These are phyloP conservation scores for Incumbomyces delicatus DNA, from an alignment of 2,329 filamentous ascomycete genomes.

Conservation along the genomic window DNA sequence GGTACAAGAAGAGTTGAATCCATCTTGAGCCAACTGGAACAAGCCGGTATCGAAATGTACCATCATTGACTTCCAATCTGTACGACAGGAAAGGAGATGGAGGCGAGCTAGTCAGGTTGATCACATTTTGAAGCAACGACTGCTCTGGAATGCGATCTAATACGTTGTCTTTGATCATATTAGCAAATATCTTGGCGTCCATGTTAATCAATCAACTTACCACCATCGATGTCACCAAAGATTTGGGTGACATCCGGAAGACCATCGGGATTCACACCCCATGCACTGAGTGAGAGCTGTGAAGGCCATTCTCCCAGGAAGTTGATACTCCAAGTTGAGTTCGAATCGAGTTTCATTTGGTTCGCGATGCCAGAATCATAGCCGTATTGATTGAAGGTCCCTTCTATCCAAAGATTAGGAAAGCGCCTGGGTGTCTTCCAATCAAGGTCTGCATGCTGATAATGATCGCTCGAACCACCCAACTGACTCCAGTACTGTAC, in stretches of 20 bases:
- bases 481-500: conserved; percentile 46
- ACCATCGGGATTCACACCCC: conserved; percentile 15
- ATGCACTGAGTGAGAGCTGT: conserved; percentile 9
- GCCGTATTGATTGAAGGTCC: conserved; percentile 46
- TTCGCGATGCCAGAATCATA: conserved; percentile 44
- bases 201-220: neutral
- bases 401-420: conserved; percentile 46
- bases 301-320: conserved; percentile 9
- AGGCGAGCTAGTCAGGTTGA: conserved; percentile 9
- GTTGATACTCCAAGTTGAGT: conserved; percentile 7
- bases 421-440: conserved; percentile 33
- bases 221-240: conserved; percentile 10
- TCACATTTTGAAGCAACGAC: conserved; percentile 7
- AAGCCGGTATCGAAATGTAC: conserved; percentile 7
- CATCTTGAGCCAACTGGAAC: conserved; percentile 7
- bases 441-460: conserved; percentile 43
- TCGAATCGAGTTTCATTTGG: conserved; percentile 30
- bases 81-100: conserved; percentile 2
- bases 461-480: conserved; percentile 41
- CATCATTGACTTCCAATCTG: conserved; percentile 9
- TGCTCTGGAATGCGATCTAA: conserved; percentile 8
- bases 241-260: conserved; percentile 7
- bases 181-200: neutral
- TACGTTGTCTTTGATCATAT: conserved; percentile 7
- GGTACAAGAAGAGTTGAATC: conserved; percentile 5